Conservation (phyloP, 202 grass and related monocot species). For the Carex arenaria region DNA sequence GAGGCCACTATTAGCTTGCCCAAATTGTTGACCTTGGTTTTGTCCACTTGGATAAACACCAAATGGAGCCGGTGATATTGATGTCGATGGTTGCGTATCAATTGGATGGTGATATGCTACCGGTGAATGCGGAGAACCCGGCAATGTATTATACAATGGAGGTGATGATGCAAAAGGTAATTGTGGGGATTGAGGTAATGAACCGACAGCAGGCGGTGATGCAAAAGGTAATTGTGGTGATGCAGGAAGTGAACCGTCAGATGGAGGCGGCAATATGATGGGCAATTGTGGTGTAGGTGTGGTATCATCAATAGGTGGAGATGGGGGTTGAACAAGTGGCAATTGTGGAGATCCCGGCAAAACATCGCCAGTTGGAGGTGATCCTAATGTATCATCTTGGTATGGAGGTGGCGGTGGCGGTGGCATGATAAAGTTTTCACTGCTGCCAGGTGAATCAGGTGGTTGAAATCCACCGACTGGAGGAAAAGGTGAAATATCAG, state of each 20-base stretch:
- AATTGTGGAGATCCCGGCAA: background rate
- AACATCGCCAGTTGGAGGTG: background rate
- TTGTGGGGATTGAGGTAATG: background rate
- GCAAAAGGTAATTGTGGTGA: slow-evolving; percentile 9
- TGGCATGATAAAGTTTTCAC: background rate
- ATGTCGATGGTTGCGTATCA: background rate
- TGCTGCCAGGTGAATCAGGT: background rate
- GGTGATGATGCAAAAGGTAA: background rate
- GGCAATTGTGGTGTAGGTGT: slow-evolving; percentile 3
- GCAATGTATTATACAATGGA: slow-evolving; percentile 3
- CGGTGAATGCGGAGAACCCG: background rate
- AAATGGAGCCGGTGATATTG: background rate
- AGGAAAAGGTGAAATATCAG: background rate
- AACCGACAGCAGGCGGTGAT: background rate
- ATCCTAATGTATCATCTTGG: background rate
- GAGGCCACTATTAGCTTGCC: slow-evolving; percentile 8
- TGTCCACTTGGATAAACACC: slow-evolving; percentile 6
- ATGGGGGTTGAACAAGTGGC: background rate
- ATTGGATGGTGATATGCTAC: slow-evolving; percentile 13
- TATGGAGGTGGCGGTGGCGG: background rate
- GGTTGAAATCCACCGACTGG: background rate
- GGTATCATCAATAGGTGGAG: background rate
- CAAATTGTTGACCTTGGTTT: background rate
- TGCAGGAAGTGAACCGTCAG: background rate
- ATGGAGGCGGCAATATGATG: background rate